phyloP scores from a whole-genome alignment of 352 stramenopile genomes.

The Globisporangium paroecandrum region DNA sequence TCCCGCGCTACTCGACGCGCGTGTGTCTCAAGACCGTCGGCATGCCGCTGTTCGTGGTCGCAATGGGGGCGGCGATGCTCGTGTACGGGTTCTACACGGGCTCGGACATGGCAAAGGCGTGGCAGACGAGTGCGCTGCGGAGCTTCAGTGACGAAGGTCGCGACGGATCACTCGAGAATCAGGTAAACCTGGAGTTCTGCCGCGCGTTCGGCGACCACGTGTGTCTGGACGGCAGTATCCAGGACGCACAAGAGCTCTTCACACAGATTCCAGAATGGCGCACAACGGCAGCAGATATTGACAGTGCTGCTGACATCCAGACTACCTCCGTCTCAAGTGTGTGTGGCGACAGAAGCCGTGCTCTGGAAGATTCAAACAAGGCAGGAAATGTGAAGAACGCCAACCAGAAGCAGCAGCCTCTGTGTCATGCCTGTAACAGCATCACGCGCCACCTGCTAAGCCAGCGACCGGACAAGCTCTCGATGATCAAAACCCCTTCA shows the following conservation, averaged over 20 bases:
- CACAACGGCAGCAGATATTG: not conserved
- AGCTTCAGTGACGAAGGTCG: constrained; percentile 1
- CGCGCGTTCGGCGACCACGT: constrained; percentile 11
- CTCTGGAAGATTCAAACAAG: not conserved
- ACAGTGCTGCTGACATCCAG: not conserved
- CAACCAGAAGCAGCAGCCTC: not conserved
- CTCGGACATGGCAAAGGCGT: not conserved
- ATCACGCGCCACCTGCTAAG: not conserved
- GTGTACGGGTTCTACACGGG: constrained; percentile 9
- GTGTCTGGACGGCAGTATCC: constrained; percentile 9
- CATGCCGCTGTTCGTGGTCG: constrained; percentile 12
- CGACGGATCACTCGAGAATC: constrained; percentile 12
- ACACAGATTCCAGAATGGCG: constrained; percentile 4
- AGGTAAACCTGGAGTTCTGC: constrained; percentile 25
- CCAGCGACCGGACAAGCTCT: constrained; percentile 8
- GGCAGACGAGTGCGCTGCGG: not conserved
- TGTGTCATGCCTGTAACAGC: constrained; percentile 7
- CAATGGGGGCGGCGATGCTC: constrained; percentile 16
- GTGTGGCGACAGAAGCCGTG: not conserved
- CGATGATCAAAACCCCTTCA: constrained; percentile 19
- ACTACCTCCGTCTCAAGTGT: not conserved
- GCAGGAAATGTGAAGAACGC: not conserved
- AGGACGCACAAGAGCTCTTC: constrained; percentile 8
- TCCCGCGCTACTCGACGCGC: constrained; percentile 11
- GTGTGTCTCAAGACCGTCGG: constrained; percentile 19